These are phyloP conservation scores for Kluyveromyces sp. DNA, from an alignment of 1,139 yeast genomes.

Conservation along the genomic window DNA sequence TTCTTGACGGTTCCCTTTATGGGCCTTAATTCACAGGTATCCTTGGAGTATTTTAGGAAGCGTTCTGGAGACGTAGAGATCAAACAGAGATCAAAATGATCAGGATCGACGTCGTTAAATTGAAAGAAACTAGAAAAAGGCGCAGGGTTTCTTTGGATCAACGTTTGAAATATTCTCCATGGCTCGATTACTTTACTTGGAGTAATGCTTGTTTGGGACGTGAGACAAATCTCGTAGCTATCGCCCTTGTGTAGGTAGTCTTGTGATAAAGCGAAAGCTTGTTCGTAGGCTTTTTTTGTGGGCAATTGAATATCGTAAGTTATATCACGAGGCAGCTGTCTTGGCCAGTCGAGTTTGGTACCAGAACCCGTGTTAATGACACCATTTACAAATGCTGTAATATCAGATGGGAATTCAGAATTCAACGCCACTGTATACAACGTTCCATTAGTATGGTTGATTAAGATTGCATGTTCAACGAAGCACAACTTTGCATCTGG, in stretches of 20 bases:
- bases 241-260: constrained; percentile 70
- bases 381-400: constrained; percentile 3
- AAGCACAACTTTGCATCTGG: constrained; percentile 76
- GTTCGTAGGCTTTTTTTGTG: constrained; percentile 44
- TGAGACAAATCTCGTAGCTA: constrained; percentile 88
- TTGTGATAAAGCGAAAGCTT: constrained; percentile 60
- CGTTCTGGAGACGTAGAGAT: constrained; percentile 94
- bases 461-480: constrained; percentile 57
- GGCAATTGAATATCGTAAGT: constrained; percentile 40
- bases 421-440: constrained; percentile 51
- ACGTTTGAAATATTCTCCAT: constrained; percentile 75
- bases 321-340: constrained; percentile 20
- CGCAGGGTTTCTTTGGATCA: constrained; percentile 75
- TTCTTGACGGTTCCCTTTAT: constrained; percentile 92
- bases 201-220: constrained; percentile 63
- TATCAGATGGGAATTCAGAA: constrained; percentile 20
- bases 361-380: constrained; percentile 6
- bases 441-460: constrained; percentile 43
- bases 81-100: constrained; percentile 37
- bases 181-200: constrained; percentile 44
- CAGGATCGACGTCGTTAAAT: constrained; percentile 46
- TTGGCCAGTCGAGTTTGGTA: constrained; percentile 13
- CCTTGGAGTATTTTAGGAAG: constrained; percentile 68
- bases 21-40: constrained; percentile 74
- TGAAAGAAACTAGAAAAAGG: constrained; percentile 83